Evolutionary conservation across 768 basidiomycete genomes (phyloP).

Genomic region (Agrocybe praecox): DNA sequence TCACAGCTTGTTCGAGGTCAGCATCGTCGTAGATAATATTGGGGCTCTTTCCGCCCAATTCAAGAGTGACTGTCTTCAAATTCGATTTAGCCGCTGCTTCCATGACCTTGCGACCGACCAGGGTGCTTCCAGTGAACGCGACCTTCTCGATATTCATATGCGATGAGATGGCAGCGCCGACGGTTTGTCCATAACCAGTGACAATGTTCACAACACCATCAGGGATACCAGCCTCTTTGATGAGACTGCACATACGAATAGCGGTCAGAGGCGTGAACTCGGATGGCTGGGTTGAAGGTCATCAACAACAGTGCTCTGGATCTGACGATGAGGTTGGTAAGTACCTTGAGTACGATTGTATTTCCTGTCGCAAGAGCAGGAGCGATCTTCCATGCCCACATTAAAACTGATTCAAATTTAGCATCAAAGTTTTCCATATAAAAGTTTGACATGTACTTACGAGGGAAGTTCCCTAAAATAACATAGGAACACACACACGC

Average conservation of each 20-base stretch:
- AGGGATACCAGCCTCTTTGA: conserved; percentile 77
- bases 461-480: conserved; percentile 62
- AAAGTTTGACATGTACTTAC: conserved; percentile 19
- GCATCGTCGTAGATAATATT: conserved; percentile 76
- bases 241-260: conserved; percentile 54
- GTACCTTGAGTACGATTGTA: conserved; percentile 65
- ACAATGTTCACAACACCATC: conserved; percentile 80
- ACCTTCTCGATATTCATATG: conserved; percentile 77
- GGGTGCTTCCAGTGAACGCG: conserved; percentile 86
- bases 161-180: conserved; percentile 68
- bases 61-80: conserved; percentile 82
- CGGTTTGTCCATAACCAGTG: conserved; percentile 70
- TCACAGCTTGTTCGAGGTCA: conserved; percentile 69
- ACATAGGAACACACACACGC: conserved; percentile 27
- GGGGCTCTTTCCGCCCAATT: conserved; percentile 79
- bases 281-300: conserved; percentile 51
- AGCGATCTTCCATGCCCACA: conserved; percentile 77
- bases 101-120: conserved; percentile 78
- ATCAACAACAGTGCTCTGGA: neutral
- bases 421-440: neutral
- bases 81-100: conserved; percentile 81
- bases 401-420: conserved; percentile 39
- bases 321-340: neutral
- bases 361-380: conserved; percentile 88
- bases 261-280: conserved; percentile 79